Evolutionary conservation across 305 asterid genomes (phyloP), one percentile per base, ranked within the genome.

Genomic region (Rubia peregrina): DNA sequence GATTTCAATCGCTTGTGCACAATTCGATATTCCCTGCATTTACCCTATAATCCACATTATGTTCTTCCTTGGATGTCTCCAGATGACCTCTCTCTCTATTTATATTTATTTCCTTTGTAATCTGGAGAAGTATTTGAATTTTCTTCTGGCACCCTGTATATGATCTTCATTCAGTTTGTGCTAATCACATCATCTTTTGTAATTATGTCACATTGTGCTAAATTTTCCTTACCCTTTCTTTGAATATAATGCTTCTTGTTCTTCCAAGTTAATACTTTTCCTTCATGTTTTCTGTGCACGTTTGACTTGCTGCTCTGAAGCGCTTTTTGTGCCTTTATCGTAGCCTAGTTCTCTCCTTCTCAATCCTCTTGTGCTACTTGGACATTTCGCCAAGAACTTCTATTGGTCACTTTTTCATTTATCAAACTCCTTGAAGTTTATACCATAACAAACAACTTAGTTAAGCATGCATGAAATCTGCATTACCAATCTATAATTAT

Each of bases 401-500:
- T 69, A 21, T 24, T 14, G 21, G 5, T 53, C 68, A 33, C 57
- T 40, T 51, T 68, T 51, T 46, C 38, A 48, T 55, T 46, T 24
- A 26, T 51, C 59, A 14, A 17, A 16, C 10, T 40, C 63, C 48
- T 26, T 40, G 13, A 49, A 38, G 46, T 40, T 26, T 24, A 7
- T 65, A 40, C 14, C 67, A 63, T 7, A 19, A 26, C 57, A 46
- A 16, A 40, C 33, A 44, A 38, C 38, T 57, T 19, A 19, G 41
- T 38, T n/a, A 19, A 42, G 17, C 51, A 56, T 43, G 67, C 61
- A 30, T 44, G 40, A 43, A 56, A 9, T 56, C 67, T 66, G 61
- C 57, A 36, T 43, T 38, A 4, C 46, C 72, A 68, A 68, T 68
- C 72, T 14, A 51, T 68, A 67, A 75, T 62, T 56, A 41, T 48